These are phyloP conservation scores for Cyclotella distinguenda DNA, from an alignment of 108 stramenopile species.

Conservation along the genomic window DNA sequence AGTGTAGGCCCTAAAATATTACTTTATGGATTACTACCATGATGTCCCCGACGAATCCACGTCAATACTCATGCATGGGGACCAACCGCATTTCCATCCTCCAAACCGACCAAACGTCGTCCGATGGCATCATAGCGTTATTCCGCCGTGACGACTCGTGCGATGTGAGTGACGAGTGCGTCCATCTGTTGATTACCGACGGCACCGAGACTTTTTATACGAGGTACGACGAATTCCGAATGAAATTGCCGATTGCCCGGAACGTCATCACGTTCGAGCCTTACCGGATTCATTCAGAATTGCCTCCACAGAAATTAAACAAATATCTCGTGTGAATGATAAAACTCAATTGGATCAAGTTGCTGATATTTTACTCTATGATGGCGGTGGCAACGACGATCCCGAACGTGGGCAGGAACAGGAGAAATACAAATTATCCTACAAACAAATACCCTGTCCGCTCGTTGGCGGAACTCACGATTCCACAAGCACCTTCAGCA, in stretches of 20 bases:
- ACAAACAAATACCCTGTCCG: constrained; percentile 28
- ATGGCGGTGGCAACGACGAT: constrained; percentile 11
- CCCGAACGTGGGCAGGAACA: constrained; percentile 2
- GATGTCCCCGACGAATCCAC: not conserved
- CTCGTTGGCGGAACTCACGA: constrained; percentile 26
- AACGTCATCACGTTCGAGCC: not conserved
- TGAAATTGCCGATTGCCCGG: not conserved
- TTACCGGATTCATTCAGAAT: constrained; percentile 2
- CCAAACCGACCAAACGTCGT: constrained; percentile 6
- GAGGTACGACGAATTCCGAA: no score
- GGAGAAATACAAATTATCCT: constrained; percentile 23
- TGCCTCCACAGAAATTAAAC: constrained; percentile 25
- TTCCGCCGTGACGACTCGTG: constrained; percentile 7
- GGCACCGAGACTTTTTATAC: constrained; percentile 37
- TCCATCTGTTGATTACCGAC: constrained; percentile 42
- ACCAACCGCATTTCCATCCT: constrained; percentile 37
- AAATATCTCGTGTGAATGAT: constrained; percentile 16
- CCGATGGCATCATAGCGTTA: constrained; percentile 27
- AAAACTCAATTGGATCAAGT: constrained; percentile 11
- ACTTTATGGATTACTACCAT: not conserved
- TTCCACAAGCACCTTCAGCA: constrained; percentile 20
- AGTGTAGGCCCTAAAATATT: not conserved
- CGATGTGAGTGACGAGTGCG: constrained; percentile 5
- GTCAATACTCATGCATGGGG: constrained; percentile 21
- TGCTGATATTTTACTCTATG: not conserved